Evolutionary conservation across 73 alveolate genomes (phyloP).

Genomic region (Loxodes magnus): DNA sequence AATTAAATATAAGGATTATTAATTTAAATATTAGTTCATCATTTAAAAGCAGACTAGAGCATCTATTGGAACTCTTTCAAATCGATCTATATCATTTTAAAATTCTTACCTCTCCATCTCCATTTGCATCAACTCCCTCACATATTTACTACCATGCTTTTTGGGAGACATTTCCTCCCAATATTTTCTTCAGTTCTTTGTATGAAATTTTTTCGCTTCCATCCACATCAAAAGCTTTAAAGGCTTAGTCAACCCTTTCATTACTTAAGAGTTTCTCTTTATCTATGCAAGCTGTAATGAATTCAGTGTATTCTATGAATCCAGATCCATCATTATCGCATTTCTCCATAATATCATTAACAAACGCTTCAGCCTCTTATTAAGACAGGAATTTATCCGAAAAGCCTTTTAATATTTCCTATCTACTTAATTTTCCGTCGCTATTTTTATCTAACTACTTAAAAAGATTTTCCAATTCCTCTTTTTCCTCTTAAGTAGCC

Average conservation of each 20-base stretch:
- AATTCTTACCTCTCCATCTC: no score
- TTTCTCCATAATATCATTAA: not conserved
- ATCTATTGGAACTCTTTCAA: no score
- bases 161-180: no score
- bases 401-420: not conserved
- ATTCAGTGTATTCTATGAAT: conserved; percentile 11
- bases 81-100: no score
- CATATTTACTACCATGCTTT: no score
- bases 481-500: not conserved
- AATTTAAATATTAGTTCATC: no score
- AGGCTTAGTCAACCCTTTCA: conserved; percentile 27
- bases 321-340: not conserved
- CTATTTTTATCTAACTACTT: not conserved
- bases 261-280: conserved; percentile 14
- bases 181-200: not conserved
- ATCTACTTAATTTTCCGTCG: not conserved
- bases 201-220: not conserved
- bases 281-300: conserved; percentile 23
- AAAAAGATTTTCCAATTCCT: not conserved
- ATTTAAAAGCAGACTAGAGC: no score
- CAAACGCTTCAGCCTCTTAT: no score
- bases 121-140: no score
- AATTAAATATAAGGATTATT: no score
- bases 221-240: conserved; percentile 25
- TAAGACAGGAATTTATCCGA: not conserved